Percentiles rank a stretch among this genome's conserved stretches.
These are phyloP conservation scores for Apostasia ramifera DNA, from an alignment of 106 monocot species.

Conservation along the genomic window DNA sequence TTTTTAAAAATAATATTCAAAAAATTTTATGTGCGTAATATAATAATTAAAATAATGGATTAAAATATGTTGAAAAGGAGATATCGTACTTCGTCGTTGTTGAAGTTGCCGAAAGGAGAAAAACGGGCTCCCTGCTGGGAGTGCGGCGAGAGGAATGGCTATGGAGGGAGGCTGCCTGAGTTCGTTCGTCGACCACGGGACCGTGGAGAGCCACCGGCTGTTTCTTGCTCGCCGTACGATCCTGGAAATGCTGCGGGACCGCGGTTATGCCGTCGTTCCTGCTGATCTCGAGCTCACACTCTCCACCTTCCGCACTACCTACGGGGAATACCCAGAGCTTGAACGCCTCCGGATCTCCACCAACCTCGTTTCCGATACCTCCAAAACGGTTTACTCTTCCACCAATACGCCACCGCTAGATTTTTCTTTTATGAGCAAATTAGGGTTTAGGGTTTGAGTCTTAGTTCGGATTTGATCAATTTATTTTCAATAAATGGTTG, in stretches of 20 bases:
- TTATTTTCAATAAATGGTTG: background rate
- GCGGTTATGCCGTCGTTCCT: conserved; percentile 49
- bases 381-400: conserved; percentile 7
- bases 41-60: no score
- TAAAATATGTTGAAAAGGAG: no score
- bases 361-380: conserved; percentile 6
- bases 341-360: conserved; percentile 11
- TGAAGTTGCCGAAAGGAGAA: no score
- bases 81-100: no score
- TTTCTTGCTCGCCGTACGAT: conserved; percentile 72
- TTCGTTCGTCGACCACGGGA: conserved; percentile 48
- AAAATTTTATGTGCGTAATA: no score
- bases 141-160: background rate
- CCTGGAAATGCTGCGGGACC: conserved; percentile 87
- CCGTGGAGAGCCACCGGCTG: conserved; percentile 71
- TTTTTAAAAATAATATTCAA: no score
- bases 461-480: background rate
- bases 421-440: background rate
- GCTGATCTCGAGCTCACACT: conserved; percentile 7
- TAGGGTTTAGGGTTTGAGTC: conserved; percentile 1
- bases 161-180: conserved; percentile 27
- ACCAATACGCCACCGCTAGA: no score
- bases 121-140: no score
- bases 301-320: conserved; percentile 3
- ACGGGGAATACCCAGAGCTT: conserved; percentile 8